These are phyloP conservation scores for Theobroma grandiflorum DNA, from an alignment of 441 rosid genomes.

Conservation along the genomic window DNA sequence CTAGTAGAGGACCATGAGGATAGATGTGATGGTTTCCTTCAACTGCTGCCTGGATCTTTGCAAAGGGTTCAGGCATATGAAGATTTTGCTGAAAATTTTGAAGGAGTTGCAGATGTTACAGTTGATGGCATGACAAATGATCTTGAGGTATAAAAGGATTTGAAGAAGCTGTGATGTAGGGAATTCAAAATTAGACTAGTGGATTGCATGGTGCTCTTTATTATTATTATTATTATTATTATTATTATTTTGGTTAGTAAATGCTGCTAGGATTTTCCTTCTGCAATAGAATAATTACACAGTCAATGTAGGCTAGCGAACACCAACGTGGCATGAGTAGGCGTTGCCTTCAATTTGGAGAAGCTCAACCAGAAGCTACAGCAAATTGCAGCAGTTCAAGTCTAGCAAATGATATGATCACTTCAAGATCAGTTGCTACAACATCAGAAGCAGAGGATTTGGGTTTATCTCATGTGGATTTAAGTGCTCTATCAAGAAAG, in stretches of 20 bases:
- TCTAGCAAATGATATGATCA: slow-evolving; percentile 26
- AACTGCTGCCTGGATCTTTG: slow-evolving; percentile 30
- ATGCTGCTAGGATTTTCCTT: slow-evolving; percentile 27
- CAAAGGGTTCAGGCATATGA: slow-evolving; percentile 33
- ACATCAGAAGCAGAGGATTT: slow-evolving; percentile 37
- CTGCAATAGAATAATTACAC: slow-evolving; percentile 36
- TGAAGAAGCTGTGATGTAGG: not conserved
- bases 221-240: too few species aligned
- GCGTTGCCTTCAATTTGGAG: slow-evolving; percentile 74
- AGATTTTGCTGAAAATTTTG: slow-evolving; percentile 28
- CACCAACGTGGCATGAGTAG: slow-evolving; percentile 63
- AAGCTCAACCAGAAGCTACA: slow-evolving; percentile 39
- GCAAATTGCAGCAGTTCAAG: slow-evolving; percentile 27
- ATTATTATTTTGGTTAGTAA: not conserved
- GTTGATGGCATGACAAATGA: slow-evolving; percentile 29
- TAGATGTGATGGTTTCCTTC: slow-evolving; percentile 23
- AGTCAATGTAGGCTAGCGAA: slow-evolving; percentile 45
- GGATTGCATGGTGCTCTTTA: not conserved
- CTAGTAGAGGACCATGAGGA: slow-evolving; percentile 20
- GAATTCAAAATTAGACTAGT: not conserved
- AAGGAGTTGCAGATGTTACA: slow-evolving; percentile 20
- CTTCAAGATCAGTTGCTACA: slow-evolving; percentile 35
- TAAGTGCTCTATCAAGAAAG: slow-evolving; percentile 32
- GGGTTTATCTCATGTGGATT: slow-evolving; percentile 34
- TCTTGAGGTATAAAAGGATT: slow-evolving; percentile 42